Evolutionary conservation across 139 green algal species (phyloP).

Genomic region (Helicosporidium sp.): DNA sequence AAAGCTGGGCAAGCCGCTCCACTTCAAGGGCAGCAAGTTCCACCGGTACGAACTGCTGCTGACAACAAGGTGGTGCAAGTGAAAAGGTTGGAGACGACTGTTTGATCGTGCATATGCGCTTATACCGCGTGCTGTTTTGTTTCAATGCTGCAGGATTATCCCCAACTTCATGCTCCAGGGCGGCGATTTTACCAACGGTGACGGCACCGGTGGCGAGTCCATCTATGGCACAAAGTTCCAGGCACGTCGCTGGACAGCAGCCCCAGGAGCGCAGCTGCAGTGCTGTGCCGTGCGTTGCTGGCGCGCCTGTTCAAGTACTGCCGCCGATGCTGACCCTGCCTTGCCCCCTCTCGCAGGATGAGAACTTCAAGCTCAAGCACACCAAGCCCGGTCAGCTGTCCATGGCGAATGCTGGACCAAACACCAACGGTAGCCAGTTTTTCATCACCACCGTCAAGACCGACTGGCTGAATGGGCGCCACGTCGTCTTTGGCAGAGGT

Average conservation of each 20-base stretch:
- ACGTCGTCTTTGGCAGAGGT: constrained; percentile 89
- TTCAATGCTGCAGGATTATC: constrained; percentile 33
- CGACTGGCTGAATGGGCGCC: constrained; percentile 39
- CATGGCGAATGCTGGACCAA: constrained; percentile 59
- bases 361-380: constrained; percentile 75
- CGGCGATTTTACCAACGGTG: constrained; percentile 60
- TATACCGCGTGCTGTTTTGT: too few relatives aligned
- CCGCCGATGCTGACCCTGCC: too few relatives aligned
- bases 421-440: constrained; percentile 61
- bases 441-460: constrained; percentile 39
- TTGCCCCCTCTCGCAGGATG: constrained; percentile 41
- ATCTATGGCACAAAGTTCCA: constrained; percentile 70
- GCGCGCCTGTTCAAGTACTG: too few relatives aligned
- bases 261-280: too few relatives aligned
- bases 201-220: constrained; percentile 68
- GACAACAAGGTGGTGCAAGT: too few relatives aligned
- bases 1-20: constrained; percentile 56
- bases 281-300: too few relatives aligned
- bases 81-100: too few relatives aligned
- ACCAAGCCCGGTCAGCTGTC: constrained; percentile 43
- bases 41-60: constrained; percentile 44
- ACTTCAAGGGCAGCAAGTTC: constrained; percentile 60
- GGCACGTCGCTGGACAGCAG: constrained; percentile 4
- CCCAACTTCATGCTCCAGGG: constrained; percentile 79
- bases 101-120: too few relatives aligned